Evolutionary conservation across 257 asterid genomes (phyloP), one percentile per base, ranked within the genome.

Genomic region (Striga asiatica): DNA sequence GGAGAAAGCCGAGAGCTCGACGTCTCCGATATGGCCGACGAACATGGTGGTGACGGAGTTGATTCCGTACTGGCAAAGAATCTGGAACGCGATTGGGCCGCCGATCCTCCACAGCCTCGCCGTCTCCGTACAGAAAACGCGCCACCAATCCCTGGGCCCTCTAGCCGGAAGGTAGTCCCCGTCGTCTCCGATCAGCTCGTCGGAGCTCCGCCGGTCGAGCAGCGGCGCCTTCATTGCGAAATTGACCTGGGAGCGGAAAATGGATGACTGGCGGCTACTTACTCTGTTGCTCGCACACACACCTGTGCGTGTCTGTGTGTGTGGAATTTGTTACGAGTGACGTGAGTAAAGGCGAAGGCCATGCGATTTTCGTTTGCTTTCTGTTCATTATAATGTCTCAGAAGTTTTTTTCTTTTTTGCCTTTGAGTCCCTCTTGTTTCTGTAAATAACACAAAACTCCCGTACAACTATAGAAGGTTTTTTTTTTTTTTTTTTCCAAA

Each of bases 1-100:
- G 5, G 85, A 72, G 37, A 78, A 73, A 8, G 85, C 81, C 0
- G 85, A 75, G 53, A 75, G 81, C 28, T 78, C 72, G 3, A 75
- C 13, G 27, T 75, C 75, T 1, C 85, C 81, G 31, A 78, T 37
- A 27, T 72, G 85, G 48, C 85, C 85, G 50, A 72, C 81, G 66
- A 78, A 78, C 54, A 75, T 72, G 42, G 72, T 56, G 57, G 85
- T 54, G 56, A 72, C 81, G 46, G 79, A 69, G 61, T 62, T 72
- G 0, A 68, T 69, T 1, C 79, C 74, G 54, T 20, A 78, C 60
- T 72, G 79, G 21, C 85, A 78, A 22, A 78, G 16, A 25, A 70
- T 71, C 51, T 67, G 78, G 39, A 78, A 75, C 3, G 77, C 81
- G 21, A 75, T 72, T 3, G 85, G 85, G 0, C 81, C 85, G 9